Conservation (phyloP, 257 asterid species). For the Lycium ferocissimum region DNA sequence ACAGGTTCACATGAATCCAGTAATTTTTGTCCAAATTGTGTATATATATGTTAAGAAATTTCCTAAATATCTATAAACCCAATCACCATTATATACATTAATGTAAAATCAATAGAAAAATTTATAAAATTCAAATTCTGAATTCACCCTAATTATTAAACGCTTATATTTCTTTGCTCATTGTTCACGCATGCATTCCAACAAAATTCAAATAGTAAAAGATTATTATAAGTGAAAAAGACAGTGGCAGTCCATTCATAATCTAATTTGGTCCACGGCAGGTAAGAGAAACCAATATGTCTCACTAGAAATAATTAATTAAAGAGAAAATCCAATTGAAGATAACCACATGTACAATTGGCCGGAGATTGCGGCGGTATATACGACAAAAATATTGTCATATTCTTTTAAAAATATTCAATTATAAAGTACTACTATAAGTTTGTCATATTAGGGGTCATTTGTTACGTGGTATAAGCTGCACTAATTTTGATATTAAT, state of each 20-base stretch:
- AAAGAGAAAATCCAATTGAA: not conserved
- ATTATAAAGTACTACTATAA: not conserved
- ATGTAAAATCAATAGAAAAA: no score
- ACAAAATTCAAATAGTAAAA: not conserved
- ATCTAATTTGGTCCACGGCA: not conserved
- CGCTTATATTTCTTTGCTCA: not conserved
- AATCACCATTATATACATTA: not conserved
- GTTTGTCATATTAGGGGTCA: not conserved
- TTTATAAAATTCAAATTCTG: no score
- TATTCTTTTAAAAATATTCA: not conserved
- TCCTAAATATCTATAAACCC: not conserved
- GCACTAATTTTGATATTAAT: no score
- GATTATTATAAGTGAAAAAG: not conserved
- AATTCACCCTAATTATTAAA: not conserved
- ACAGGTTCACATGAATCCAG: no score
- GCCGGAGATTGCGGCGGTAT: conserved; percentile 3
- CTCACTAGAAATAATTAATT: not conserved
- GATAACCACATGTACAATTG: not conserved
- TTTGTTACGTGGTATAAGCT: no score
- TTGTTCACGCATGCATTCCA: not conserved
- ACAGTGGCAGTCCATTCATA: not conserved
- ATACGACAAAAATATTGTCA: not conserved
- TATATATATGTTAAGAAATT: no score
- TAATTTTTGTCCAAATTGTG: no score
- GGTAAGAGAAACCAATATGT: not conserved